A percentile compares a stretch with the other conserved stretches of the same genome.
Evolutionary conservation across 75 land plant species (phyloP).

Genomic region (Isoetes taiwanensis): DNA sequence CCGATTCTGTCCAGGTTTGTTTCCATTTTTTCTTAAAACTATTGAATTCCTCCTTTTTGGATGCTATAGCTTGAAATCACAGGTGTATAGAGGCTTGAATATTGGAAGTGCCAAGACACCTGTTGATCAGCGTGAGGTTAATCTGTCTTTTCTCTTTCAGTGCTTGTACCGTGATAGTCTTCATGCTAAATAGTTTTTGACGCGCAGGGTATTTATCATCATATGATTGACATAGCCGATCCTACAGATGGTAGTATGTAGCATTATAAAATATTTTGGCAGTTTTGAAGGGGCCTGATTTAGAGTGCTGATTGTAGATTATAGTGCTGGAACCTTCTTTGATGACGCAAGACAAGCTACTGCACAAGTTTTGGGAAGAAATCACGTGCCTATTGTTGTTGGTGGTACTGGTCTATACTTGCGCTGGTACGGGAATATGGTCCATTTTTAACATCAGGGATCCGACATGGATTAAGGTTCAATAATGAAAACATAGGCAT

Average conservation of each 20-base stretch:
- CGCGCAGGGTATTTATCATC: constrained; percentile 26
- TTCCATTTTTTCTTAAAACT: too few relatives aligned
- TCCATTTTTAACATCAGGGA: too few relatives aligned
- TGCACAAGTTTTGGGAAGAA: constrained; percentile 30
- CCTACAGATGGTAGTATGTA: constrained; percentile 25
- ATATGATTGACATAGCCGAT: constrained; percentile 19
- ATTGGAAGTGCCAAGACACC: constrained; percentile 90
- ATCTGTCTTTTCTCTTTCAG: too few relatives aligned
- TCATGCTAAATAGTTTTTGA: too few relatives aligned
- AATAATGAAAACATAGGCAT: too few relatives aligned
- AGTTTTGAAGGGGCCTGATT: too few relatives aligned
- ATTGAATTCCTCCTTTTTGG: too few relatives aligned
- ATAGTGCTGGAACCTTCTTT: constrained; percentile 65
- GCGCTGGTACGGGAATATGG: constrained; percentile 76
- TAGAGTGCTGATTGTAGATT: constrained; percentile 30
- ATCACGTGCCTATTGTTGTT: constrained; percentile 68
- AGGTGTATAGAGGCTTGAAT: constrained; percentile 84
- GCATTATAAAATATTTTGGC: too few relatives aligned
- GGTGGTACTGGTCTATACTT: constrained; percentile 89
- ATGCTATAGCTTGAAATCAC: too few relatives aligned
- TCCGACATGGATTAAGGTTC: too few relatives aligned
- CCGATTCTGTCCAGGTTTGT: constrained; percentile 94
- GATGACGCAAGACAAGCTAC: constrained; percentile 69
- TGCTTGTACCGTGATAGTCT: too few relatives aligned
- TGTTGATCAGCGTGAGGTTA: constrained; percentile 22